These are phyloP conservation scores for Pleurotus sapidus DNA, from an alignment of 768 basidiomycete species.

Conservation along the genomic window DNA sequence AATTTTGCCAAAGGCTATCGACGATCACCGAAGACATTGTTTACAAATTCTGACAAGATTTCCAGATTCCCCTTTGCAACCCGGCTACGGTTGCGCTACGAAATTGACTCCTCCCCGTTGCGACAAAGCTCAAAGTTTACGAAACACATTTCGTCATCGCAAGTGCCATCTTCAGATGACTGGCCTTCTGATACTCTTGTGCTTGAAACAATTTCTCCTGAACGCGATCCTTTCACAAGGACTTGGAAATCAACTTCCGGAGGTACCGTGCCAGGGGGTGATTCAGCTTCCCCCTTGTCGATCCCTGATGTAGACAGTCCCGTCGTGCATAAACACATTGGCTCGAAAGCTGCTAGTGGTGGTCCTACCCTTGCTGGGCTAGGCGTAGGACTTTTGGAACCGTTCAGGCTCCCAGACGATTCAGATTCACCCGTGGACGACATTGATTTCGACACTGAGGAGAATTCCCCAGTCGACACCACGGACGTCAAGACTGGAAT, in stretches of 20 bases:
- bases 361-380: slow-evolving; percentile 28
- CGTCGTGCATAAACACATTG: slow-evolving; percentile 28
- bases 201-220: slow-evolving; percentile 1
- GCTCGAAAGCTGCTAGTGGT: background rate
- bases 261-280: slow-evolving; percentile 22
- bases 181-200: slow-evolving; percentile 33
- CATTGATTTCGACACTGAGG: slow-evolving; percentile 28
- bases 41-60: slow-evolving; percentile 19
- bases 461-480: slow-evolving; percentile 25
- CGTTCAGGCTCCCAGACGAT: slow-evolving; percentile 45
- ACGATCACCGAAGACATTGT: slow-evolving; percentile 37
- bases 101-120: slow-evolving; percentile 48
- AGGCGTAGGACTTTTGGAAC: slow-evolving; percentile 53
- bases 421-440: slow-evolving; percentile 19
- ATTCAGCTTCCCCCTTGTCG: slow-evolving; percentile 25
- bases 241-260: slow-evolving; percentile 44
- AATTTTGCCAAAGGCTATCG: slow-evolving; percentile 28
- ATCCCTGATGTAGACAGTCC: slow-evolving; percentile 49
- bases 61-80: slow-evolving; percentile 2
- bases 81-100: slow-evolving; percentile 24
- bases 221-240: slow-evolving; percentile 42
- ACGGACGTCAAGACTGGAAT: slow-evolving; percentile 21
- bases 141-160: background rate
- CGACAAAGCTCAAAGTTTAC: slow-evolving; percentile 23
- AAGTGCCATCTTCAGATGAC: slow-evolving; percentile 23